These are phyloP conservation scores for Candida qinlingensis DNA, from an alignment of 805 yeast species.

Conservation along the genomic window DNA sequence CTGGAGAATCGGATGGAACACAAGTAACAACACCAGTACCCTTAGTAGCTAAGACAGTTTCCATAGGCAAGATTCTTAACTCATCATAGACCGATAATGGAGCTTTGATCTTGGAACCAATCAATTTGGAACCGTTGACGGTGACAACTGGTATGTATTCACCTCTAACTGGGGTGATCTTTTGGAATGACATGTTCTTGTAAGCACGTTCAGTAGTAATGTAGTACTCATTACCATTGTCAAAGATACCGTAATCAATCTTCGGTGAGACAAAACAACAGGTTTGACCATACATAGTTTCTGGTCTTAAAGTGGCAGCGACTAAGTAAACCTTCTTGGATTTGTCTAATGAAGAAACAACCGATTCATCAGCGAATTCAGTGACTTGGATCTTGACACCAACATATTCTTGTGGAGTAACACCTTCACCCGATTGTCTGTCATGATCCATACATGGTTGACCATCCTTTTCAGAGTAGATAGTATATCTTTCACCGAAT, in stretches of 20 bases:
- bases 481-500: slow-evolving; percentile 97
- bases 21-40: slow-evolving; percentile 99
- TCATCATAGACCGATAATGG: slow-evolving; percentile 70
- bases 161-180: slow-evolving; percentile 86
- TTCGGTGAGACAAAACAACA: slow-evolving; percentile 97
- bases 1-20: slow-evolving; percentile 99
- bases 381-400: slow-evolving; percentile 83
- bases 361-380: slow-evolving; percentile 44
- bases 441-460: slow-evolving; percentile 99
- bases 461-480: slow-evolving; percentile 95
- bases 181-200: slow-evolving; percentile 96
- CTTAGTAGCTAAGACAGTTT: slow-evolving; percentile 86
- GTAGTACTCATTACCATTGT: slow-evolving; percentile 71
- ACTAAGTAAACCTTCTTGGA: slow-evolving; percentile 72
- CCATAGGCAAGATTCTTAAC: slow-evolving; percentile 92
- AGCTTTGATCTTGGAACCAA: slow-evolving; percentile 84
- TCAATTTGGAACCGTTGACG: slow-evolving; percentile 65
- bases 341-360: slow-evolving; percentile 31
- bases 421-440: slow-evolving; percentile 95
- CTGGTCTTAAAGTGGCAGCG: slow-evolving; percentile 98
- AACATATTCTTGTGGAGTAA: slow-evolving; percentile 92
- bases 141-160: slow-evolving; percentile 52
- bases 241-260: slow-evolving; percentile 85
- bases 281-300: slow-evolving; percentile 98
- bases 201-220: slow-evolving; percentile 93